Percentiles rank a stretch among this genome's conserved stretches.
These are phyloP conservation scores for Wickerhamiella azyma DNA, from an alignment of 805 yeast genomes.

Conservation along the genomic window DNA sequence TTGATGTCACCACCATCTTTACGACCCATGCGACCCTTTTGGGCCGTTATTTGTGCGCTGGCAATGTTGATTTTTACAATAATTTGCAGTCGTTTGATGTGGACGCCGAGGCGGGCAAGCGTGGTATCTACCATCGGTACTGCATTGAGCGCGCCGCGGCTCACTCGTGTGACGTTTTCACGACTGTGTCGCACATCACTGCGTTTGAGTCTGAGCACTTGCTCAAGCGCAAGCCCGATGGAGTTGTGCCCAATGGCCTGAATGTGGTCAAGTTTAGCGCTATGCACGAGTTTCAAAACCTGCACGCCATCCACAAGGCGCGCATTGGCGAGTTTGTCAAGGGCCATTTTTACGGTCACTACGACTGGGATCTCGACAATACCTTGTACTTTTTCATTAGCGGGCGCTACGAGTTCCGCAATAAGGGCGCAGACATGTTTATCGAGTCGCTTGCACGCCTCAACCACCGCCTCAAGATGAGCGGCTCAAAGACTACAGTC, in stretches of 20 bases:
- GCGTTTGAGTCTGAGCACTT: constrained; percentile 89
- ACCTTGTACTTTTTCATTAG: constrained; percentile 93
- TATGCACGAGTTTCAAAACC: constrained; percentile 93
- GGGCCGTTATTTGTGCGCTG: constrained; percentile 93
- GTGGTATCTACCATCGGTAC: constrained; percentile 94
- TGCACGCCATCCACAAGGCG: constrained; percentile 83
- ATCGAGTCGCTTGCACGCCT: constrained; percentile 86
- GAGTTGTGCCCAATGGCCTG: constrained; percentile 91
- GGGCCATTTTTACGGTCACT: constrained; percentile 95
- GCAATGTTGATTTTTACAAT: constrained; percentile 90
- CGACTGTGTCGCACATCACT: constrained; percentile 96
- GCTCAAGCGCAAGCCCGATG: constrained; percentile 91
- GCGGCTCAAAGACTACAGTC: constrained; percentile 77
- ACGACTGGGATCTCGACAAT: constrained; percentile 86
- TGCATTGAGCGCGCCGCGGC: constrained; percentile 96
- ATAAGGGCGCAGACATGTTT: constrained; percentile 92
- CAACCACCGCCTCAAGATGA: constrained; percentile 70
- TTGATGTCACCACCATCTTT: constrained; percentile 88
- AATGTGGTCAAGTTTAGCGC: constrained; percentile 94
- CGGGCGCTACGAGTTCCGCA: constrained; percentile 92
- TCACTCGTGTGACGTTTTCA: constrained; percentile 90
- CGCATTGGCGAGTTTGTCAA: constrained; percentile 87
- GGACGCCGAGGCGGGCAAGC: constrained; percentile 93
- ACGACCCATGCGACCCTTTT: constrained; percentile 94
- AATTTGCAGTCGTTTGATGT: constrained; percentile 81